Percentiles rank a stretch among this genome's conserved stretches.
Conservation (phyloP, 2,329 filamentous ascomycete species). For the Talaromyces sp. region DNA sequence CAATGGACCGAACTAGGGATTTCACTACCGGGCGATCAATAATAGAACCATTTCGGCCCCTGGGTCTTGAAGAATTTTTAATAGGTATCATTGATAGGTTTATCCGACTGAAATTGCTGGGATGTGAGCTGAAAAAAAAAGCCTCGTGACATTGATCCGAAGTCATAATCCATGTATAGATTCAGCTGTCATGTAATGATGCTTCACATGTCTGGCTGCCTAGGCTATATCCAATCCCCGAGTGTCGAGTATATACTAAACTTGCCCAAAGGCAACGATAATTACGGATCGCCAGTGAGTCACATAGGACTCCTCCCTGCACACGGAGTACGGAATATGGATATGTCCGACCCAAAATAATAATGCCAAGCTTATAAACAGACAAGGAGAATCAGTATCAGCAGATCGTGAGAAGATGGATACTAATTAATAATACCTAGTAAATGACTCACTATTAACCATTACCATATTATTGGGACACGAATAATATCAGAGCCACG, state of each 20-base stretch:
- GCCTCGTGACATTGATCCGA: background rate
- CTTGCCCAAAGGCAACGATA: background rate
- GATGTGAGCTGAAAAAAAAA: background rate
- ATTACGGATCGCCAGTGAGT: background rate
- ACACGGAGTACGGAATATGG: too few relatives aligned
- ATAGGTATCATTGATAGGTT: background rate
- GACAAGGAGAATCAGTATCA: background rate
- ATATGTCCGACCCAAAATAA: background rate
- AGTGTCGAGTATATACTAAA: background rate
- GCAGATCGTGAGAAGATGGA: background rate
- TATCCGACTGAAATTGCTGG: background rate
- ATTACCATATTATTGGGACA: background rate
- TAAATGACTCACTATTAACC: background rate
- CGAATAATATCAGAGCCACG: background rate
- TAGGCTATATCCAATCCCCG: background rate
- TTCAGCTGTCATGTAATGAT: background rate
- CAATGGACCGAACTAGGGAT: background rate
- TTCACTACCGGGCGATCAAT: background rate
- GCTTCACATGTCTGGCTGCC: background rate
- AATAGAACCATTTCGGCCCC: background rate
- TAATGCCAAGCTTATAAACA: too few relatives aligned
- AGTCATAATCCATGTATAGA: background rate
- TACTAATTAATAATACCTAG: background rate
- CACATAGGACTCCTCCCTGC: too few relatives aligned
- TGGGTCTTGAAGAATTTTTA: background rate